These are phyloP conservation scores for Tetrapisispora taiwanensis DNA, from an alignment of 805 yeast species.

Conservation along the genomic window DNA sequence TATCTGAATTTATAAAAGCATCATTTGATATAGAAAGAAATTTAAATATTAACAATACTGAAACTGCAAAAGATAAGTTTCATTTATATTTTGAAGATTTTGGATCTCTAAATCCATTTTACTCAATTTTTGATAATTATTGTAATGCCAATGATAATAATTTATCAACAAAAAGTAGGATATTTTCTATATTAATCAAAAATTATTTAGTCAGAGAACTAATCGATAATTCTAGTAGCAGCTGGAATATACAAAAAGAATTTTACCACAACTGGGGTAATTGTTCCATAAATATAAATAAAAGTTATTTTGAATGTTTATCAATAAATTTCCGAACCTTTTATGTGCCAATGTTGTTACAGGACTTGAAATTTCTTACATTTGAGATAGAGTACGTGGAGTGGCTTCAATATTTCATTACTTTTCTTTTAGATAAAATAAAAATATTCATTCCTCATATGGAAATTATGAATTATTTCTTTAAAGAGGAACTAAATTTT, in stretches of 20 bases:
- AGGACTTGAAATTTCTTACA: background rate
- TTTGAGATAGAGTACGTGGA: background rate
- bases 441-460: slow-evolving; percentile 7
- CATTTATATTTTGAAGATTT: background rate
- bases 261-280: background rate
- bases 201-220: background rate
- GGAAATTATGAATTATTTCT: slow-evolving; percentile 3
- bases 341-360: background rate
- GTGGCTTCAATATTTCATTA: slow-evolving; percentile 8
- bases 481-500: background rate
- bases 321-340: background rate
- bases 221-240: background rate
- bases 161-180: background rate
- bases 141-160: background rate
- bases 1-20: slow-evolving; percentile 6
- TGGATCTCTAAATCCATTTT: slow-evolving; percentile 1
- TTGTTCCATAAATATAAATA: background rate
- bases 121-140: background rate
- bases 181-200: background rate
- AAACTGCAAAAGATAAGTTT: background rate
- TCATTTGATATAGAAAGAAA: background rate
- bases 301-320: background rate
- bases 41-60: background rate
- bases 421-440: slow-evolving; percentile 5
- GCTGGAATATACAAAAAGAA: background rate